Percentiles rank a stretch among this genome's conserved stretches.
Evolutionary conservation across 2,329 filamentous ascomycete species (phyloP).

Genomic region (Penicillium olsonii): DNA sequence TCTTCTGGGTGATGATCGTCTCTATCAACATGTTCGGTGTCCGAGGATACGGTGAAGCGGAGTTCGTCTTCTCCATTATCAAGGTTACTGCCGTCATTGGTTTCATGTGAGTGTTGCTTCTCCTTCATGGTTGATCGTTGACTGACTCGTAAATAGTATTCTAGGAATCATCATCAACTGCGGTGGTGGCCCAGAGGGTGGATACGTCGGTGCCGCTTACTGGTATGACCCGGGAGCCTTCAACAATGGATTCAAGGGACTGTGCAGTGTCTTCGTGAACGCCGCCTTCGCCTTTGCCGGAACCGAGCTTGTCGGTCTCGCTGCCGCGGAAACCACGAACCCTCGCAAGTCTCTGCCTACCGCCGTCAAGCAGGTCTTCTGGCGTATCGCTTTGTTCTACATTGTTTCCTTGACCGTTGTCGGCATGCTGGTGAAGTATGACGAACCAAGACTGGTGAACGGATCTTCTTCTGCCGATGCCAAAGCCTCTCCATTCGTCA

Average conservation of each 20-base stretch:
- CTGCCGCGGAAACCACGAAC: constrained; percentile 60
- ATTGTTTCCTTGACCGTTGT: constrained; percentile 78
- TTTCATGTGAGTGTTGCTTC: constrained; percentile 67
- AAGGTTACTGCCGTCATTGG: constrained; percentile 85
- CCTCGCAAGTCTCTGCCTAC: constrained; percentile 73
- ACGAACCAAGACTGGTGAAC: constrained; percentile 64
- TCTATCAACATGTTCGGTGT: constrained; percentile 86
- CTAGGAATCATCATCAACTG: constrained; percentile 84
- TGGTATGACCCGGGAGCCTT: constrained; percentile 78
- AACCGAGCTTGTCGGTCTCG: constrained; percentile 63
- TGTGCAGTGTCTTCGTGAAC: constrained; percentile 65
- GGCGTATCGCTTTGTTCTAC: constrained; percentile 91
- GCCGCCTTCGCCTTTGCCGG: constrained; percentile 64
- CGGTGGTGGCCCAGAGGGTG: constrained; percentile 70
- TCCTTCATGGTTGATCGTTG: constrained; percentile 4
- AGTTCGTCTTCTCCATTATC: constrained; percentile 83
- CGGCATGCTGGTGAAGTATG: constrained; percentile 77
- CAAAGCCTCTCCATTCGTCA: constrained; percentile 86
- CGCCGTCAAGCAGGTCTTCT: constrained; percentile 91
- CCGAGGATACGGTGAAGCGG: constrained; percentile 84
- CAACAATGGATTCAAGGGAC: constrained; percentile 67
- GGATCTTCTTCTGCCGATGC: constrained; percentile 62
- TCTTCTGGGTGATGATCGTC: constrained; percentile 77
- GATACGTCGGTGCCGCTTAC: constrained; percentile 77
- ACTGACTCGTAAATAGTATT: constrained; percentile 55